Evolutionary conservation across 164 flowering plant genomes (phyloP).

Genomic region (Protea cynaroides): DNA sequence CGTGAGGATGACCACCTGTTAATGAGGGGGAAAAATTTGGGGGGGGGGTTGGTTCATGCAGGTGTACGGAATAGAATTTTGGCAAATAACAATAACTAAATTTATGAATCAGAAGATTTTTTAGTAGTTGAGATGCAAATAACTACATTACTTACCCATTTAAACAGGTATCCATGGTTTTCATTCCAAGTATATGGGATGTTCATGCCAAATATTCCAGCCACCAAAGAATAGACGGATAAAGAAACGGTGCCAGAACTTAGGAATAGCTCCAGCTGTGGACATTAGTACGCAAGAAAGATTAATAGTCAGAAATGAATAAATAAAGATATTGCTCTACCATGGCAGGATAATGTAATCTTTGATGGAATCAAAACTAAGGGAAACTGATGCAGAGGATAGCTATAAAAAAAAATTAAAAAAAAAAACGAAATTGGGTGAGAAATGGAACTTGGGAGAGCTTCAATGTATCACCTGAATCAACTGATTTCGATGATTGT

Average conservation of each 20-base stretch:
- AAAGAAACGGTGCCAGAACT: slow-evolving; percentile 83
- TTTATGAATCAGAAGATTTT: not conserved
- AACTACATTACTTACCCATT: slow-evolving; percentile 57
- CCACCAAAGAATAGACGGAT: slow-evolving; percentile 73
- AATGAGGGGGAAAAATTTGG: not conserved
- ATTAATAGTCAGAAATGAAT: not conserved
- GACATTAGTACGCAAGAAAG: not conserved
- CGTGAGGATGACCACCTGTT: slow-evolving; percentile 53
- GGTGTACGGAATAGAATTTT: not conserved
- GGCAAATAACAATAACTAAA: not conserved
- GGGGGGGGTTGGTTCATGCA: too few relatives aligned
- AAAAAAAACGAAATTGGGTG: too few relatives aligned
- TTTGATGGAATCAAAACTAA: not conserved
- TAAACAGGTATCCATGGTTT: slow-evolving; percentile 62
- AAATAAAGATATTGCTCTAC: not conserved
- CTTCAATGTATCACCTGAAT: slow-evolving; percentile 60
- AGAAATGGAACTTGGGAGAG: not conserved
- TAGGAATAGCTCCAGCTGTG: slow-evolving; percentile 88
- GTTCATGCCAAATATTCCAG: slow-evolving; percentile 93
- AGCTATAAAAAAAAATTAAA: not conserved
- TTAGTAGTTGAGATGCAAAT: not conserved
- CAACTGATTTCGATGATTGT: slow-evolving; percentile 91
- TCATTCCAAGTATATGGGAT: slow-evolving; percentile 85
- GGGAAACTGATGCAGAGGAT: not conserved
- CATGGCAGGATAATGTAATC: not conserved